Percentiles rank a stretch among this genome's conserved stretches.
phyloP scores from a whole-genome alignment of 192 early-diverging fungal species.

The Backusella circina region DNA sequence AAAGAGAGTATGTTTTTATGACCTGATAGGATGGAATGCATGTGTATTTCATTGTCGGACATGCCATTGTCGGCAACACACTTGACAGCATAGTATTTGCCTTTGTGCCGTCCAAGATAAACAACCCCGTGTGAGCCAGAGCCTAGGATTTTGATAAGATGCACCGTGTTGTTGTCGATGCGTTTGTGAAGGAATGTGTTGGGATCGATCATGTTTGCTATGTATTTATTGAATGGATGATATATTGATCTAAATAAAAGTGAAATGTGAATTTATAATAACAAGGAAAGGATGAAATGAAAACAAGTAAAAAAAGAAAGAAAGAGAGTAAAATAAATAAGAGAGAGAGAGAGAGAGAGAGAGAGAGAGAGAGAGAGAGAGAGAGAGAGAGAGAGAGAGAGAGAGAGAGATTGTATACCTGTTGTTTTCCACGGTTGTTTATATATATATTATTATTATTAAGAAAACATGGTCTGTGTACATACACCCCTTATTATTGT shows the following conservation, averaged over 20 bases:
- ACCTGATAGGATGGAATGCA: constrained; percentile 59
- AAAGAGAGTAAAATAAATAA: neutral
- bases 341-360: neutral
- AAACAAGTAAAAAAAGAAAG: neutral
- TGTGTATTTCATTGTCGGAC: constrained; percentile 61
- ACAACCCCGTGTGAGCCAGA: constrained; percentile 77
- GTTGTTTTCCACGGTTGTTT: too few relatives aligned
- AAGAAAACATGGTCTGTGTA: neutral
- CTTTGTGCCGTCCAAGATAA: constrained; percentile 59
- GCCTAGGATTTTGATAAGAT: constrained; percentile 47
- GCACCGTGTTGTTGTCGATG: constrained; percentile 13
- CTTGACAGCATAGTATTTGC: constrained; percentile 67
- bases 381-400: too few relatives aligned
- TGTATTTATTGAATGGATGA: neutral
- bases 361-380: too few relatives aligned
- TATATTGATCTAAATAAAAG: neutral
- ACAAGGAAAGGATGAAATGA: neutral
- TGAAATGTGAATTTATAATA: neutral
- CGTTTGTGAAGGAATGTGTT: neutral
- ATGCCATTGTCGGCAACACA: constrained; percentile 62
- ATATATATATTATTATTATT: too few relatives aligned
- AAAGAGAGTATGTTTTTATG: constrained; percentile 68
- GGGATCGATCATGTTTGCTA: constrained; percentile 9
- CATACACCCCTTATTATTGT: neutral
- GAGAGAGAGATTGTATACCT: too few relatives aligned